Evolutionary conservation across 139 green algal species (phyloP), one percentile per base, ranked within the genome.

Genomic region (Gonium pectorale): DNA sequence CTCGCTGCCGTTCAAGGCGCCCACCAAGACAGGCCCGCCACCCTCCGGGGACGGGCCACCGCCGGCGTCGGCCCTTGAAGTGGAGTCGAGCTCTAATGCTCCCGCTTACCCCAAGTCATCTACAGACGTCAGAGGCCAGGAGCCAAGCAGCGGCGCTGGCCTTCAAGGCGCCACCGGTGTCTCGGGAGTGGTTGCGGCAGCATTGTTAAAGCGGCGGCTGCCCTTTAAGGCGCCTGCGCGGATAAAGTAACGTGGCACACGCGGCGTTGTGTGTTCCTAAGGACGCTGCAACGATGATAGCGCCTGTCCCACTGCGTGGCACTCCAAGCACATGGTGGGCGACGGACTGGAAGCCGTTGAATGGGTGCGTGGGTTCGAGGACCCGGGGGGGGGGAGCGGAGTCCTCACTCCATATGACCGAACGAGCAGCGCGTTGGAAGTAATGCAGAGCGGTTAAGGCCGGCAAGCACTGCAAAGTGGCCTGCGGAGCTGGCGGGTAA

Each of bases 191-290:
- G 3, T 9, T 21, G 69, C 44, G n/a, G 43, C n/a, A n/a, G 1
- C 41, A n/a, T 1, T 66, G 35, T 6, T 66, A 4, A 79, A 79
- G n/a, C 70, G 70, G 7, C 29, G 70, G 46, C 8, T 49, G 46
- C 31, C 70, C 11, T 79, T 79, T 35, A 79, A 79, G 49, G 46
- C 70, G 4, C 70, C 70, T 31, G 49, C 56, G 9, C 70, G 70
- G 3, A 41, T 77, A 5, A 56, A 56, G 49, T 17, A 17, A 26
- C 13, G 17, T 56, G 17, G 49, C 49, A 56, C 49, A 17, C 13
- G 17, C 17, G 49, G 49, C 49, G 49, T 26, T 13, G 49, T 56
- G 49, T n/a, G n/a, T n/a, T n/a, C n/a, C n/a, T n/a, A n/a, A n/a
- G n/a, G n/a, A n/a, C n/a, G n/a, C n/a, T n/a, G n/a, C n/a, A n/a